Conservation (phyloP, 139 green algal species). For the Chlamydomonas incerta region DNA sequence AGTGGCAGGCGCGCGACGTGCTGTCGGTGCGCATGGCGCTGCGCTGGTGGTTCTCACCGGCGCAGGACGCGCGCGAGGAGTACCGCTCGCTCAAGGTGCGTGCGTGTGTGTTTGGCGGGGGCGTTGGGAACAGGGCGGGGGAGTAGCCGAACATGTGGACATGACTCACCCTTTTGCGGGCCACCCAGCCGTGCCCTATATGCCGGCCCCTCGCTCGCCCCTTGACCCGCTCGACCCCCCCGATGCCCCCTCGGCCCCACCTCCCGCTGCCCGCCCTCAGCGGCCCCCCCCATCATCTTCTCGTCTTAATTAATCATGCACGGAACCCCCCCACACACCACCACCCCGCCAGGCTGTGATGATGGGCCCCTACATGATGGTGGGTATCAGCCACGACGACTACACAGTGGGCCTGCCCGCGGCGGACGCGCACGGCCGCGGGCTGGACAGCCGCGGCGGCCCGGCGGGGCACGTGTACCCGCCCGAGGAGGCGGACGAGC, state of each 20-base stretch:
- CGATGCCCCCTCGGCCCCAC: too few relatives aligned
- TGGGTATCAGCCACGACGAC: slow-evolving; percentile 44
- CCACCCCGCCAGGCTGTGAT: slow-evolving; percentile 23
- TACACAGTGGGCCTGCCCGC: neutral
- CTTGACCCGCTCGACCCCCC: too few relatives aligned
- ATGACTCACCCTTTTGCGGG: too few relatives aligned
- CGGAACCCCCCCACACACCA: too few relatives aligned
- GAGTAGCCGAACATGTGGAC: too few relatives aligned
- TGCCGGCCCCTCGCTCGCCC: too few relatives aligned
- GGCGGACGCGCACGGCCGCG: neutral
- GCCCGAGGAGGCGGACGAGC: slow-evolving; percentile 19
- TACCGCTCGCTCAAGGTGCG: neutral
- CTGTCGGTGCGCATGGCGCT: neutral
- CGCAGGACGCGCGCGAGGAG: neutral
- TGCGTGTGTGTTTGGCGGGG: neutral
- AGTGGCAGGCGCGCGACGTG: neutral
- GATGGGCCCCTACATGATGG: slow-evolving; percentile 49
- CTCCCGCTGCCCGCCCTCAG: too few relatives aligned
- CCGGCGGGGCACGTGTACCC: neutral
- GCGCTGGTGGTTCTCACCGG: neutral
- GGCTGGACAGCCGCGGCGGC: neutral
- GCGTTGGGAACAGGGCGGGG: too few relatives aligned
- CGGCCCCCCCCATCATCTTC: too few relatives aligned
- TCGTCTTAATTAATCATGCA: too few relatives aligned
- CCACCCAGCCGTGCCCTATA: too few relatives aligned